A percentile compares a stretch with the other conserved stretches of the same genome.
These are phyloP conservation scores for Candolleomyces aberdarensis DNA, from an alignment of 768 basidiomycete genomes.

Conservation along the genomic window DNA sequence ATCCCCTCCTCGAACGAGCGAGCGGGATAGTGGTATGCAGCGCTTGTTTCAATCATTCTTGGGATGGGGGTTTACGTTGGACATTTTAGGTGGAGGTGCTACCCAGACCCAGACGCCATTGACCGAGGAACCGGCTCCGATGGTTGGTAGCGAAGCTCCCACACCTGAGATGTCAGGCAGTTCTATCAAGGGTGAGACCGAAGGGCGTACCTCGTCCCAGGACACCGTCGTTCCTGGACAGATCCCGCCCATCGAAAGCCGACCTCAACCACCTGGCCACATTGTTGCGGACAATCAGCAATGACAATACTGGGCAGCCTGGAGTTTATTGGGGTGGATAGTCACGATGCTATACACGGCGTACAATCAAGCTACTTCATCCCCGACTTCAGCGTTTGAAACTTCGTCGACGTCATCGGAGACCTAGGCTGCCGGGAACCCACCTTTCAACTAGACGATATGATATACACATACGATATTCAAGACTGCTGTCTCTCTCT, in stretches of 20 bases:
- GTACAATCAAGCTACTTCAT: constrained; percentile 1
- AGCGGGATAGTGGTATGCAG: not conserved
- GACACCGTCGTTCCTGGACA: not conserved
- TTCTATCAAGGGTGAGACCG: not conserved
- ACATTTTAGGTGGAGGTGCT: no score
- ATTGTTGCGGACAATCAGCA: constrained; percentile 1
- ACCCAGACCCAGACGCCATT: no score
- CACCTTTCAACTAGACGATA: not conserved
- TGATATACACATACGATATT: no score
- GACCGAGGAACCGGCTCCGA: not conserved
- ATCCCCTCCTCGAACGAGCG: not conserved
- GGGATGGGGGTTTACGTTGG: no score
- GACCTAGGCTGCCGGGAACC: constrained; percentile 23
- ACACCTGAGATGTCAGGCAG: not conserved
- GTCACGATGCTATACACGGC: constrained; percentile 15
- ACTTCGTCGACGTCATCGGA: not conserved
- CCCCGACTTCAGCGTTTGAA: not conserved
- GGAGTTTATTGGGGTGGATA: constrained; percentile 20
- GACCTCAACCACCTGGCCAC: not conserved
- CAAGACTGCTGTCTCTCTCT: no score
- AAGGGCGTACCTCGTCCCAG: not conserved
- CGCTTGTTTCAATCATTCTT: no score
- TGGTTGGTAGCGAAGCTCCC: not conserved
- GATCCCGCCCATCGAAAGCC: not conserved
- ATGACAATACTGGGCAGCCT: constrained; percentile 31